A percentile compares a stretch with the other conserved stretches of the same genome.
Evolutionary conservation across 345 rosid genomes (phyloP).

Genomic region (Acer saccharum): DNA sequence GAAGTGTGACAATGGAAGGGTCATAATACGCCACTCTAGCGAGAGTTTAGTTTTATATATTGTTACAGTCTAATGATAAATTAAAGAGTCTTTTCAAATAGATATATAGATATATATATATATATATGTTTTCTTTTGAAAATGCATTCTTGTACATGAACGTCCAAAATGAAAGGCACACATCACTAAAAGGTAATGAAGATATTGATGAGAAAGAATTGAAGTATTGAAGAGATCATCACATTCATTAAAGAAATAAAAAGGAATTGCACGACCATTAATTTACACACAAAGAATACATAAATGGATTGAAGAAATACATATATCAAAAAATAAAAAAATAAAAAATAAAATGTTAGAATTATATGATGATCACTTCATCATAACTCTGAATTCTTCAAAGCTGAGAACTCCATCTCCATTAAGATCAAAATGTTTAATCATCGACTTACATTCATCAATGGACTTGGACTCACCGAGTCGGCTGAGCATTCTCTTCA

Average conservation of each 20-base stretch:
- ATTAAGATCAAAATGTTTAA: conserved; percentile 41
- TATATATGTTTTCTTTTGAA: no score
- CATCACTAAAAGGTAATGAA: not conserved
- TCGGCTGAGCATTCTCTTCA: conserved; percentile 43
- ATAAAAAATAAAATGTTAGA: not conserved
- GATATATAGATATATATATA: no score
- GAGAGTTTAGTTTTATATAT: no score
- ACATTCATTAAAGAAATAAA: no score
- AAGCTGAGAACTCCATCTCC: conserved; percentile 56
- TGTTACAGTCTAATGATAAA: no score
- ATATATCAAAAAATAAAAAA: not conserved
- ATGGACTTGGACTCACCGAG: conserved; percentile 46
- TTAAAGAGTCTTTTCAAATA: no score
- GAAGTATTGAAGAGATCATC: no score
- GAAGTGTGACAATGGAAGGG: no score
- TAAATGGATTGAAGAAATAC: not conserved
- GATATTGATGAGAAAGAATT: no score
- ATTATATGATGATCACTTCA: conserved; percentile 17
- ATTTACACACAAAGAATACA: not conserved
- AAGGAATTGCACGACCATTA: not conserved
- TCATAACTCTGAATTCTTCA: conserved; percentile 49
- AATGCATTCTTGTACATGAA: not conserved
- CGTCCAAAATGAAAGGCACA: not conserved
- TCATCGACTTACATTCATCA: conserved; percentile 50
- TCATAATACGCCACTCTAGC: no score